phyloP scores from a whole-genome alignment of 768 basidiomycete species.

The Pleurotus platypus region DNA sequence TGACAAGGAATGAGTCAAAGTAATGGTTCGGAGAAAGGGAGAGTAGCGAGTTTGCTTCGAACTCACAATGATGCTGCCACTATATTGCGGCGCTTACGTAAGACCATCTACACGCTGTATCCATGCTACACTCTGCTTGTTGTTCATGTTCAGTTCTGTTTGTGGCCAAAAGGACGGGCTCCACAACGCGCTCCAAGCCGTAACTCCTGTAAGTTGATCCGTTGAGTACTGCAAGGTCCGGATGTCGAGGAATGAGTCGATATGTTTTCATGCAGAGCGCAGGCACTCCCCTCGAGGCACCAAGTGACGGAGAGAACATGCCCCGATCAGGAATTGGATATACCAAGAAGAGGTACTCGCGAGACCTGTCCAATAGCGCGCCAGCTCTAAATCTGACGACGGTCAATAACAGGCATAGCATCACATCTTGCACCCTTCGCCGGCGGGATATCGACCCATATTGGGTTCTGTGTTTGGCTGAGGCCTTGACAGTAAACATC shows the following conservation, averaged over 20 bases:
- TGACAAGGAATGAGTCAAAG: slow-evolving; percentile 15
- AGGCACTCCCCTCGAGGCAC: slow-evolving; percentile 2
- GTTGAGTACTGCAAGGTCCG: slow-evolving; percentile 1
- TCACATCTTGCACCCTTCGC: background rate
- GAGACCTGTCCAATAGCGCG: slow-evolving; percentile 2
- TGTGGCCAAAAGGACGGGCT: too few species aligned
- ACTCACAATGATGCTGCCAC: background rate
- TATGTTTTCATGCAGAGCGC: background rate
- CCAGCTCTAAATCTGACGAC: background rate
- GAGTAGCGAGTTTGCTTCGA: background rate
- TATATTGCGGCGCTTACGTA: background rate
- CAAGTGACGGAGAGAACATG: slow-evolving; percentile 8
- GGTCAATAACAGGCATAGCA: slow-evolving; percentile 3
- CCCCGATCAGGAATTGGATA: slow-evolving; percentile 4
- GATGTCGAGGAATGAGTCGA: background rate
- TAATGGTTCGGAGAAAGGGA: background rate
- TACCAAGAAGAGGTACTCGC: slow-evolving; percentile 7
- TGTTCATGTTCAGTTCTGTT: background rate
- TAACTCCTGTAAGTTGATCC: background rate
- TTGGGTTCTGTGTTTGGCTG: background rate
- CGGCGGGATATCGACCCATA: slow-evolving; percentile 4
- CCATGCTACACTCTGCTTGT: background rate
- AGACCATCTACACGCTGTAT: background rate
- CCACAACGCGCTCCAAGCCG: too few species aligned
- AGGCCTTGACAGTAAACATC: background rate